These are phyloP conservation scores for Boletus vermiculosoides DNA, from an alignment of 768 basidiomycete species.

Conservation along the genomic window DNA sequence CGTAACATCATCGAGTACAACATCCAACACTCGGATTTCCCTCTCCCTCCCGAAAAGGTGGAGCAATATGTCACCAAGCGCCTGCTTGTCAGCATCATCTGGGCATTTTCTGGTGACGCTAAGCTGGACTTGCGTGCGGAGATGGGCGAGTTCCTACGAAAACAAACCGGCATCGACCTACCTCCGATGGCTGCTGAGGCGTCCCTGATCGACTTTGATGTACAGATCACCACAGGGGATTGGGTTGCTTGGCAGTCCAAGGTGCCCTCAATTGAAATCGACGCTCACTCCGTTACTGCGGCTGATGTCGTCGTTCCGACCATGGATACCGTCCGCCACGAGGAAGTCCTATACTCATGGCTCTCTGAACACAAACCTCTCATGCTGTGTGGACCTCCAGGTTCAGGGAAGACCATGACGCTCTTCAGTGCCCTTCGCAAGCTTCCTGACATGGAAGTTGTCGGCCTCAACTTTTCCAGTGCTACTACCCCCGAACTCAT, in stretches of 20 bases:
- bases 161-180: conserved; percentile 86
- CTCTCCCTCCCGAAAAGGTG: conserved; percentile 75
- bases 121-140: conserved; percentile 84
- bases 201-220: conserved; percentile 94
- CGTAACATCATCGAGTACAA: conserved; percentile 96
- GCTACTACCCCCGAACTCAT: conserved; percentile 98
- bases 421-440: conserved; percentile 97
- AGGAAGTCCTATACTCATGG: conserved; percentile 99
- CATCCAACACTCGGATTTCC: conserved; percentile 92
- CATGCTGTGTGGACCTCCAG: conserved; percentile 98
- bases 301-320: conserved; percentile 98
- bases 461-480: conserved; percentile 98
- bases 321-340: conserved; percentile 97
- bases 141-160: conserved; percentile 84
- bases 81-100: conserved; percentile 87
- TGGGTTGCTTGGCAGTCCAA: conserved; percentile 92
- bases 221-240: conserved; percentile 78
- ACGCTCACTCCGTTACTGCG: conserved; percentile 93
- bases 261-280: conserved; percentile 95
- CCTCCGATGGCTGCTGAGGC: conserved; percentile 72
- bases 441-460: conserved; percentile 97
- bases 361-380: conserved; percentile 97
- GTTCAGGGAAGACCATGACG: conserved; percentile 99
- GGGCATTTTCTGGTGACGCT: conserved; percentile 98
- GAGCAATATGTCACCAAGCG: conserved; percentile 92